phyloP scores from a whole-genome alignment of 139 green algal species.

The Tetradesmus lagerheimii region DNA sequence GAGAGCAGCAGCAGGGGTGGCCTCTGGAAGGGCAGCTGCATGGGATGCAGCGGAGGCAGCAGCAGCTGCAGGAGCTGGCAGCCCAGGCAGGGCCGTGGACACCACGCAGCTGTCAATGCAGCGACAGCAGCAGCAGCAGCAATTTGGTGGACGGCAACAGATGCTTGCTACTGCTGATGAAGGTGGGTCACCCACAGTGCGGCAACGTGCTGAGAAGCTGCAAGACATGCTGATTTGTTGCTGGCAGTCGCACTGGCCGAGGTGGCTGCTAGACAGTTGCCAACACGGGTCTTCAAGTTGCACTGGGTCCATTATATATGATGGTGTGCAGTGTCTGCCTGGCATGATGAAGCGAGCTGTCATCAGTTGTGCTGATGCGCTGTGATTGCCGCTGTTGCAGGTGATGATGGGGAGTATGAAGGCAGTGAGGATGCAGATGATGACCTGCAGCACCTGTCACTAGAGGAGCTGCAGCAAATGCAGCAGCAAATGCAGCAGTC shows the following conservation, averaged over 20 bases:
- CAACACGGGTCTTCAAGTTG: too few species aligned
- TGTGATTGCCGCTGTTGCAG: background rate
- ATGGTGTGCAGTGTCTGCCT: background rate
- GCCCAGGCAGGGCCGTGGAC: background rate
- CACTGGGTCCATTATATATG: too few species aligned
- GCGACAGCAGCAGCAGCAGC: background rate
- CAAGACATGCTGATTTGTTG: too few species aligned
- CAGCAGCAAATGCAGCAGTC: background rate
- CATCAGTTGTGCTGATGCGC: too few species aligned
- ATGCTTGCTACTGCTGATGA: background rate
- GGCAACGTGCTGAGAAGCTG: too few species aligned
- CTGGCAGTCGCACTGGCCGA: too few species aligned
- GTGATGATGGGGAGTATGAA: background rate
- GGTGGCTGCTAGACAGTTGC: too few species aligned
- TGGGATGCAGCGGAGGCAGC: background rate
- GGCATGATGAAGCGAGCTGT: too few species aligned
- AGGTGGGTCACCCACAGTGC: too few species aligned
- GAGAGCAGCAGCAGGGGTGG: background rate
- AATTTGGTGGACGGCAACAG: background rate
- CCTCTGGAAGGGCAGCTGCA: background rate
- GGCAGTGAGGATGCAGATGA: background rate
- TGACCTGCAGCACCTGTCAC: background rate
- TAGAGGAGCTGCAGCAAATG: constrained; percentile 17
- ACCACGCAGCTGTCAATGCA: background rate
- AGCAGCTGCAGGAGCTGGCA: background rate